Evolutionary conservation across 345 rosid genomes (phyloP).

Genomic region (Pelargonium nanum): DNA sequence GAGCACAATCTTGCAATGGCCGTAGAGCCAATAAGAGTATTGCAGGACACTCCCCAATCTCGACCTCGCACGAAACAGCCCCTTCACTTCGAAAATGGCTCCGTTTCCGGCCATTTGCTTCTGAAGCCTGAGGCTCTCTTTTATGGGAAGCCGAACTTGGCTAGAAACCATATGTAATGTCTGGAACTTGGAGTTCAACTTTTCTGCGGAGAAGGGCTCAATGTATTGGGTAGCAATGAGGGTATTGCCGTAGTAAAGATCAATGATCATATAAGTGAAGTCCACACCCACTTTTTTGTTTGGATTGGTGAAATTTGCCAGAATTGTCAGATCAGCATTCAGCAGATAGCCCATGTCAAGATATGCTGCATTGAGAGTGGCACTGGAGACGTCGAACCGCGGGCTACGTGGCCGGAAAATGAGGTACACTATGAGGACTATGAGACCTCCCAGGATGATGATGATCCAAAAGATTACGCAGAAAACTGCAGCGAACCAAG

Average conservation of each 20-base stretch:
- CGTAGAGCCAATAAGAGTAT: slow-evolving; percentile 63
- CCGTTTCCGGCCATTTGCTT: slow-evolving; percentile 41
- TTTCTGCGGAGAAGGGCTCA: slow-evolving; percentile 56
- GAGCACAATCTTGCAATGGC: slow-evolving; percentile 41
- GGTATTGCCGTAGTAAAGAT: slow-evolving; percentile 52
- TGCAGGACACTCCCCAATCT: slow-evolving; percentile 44
- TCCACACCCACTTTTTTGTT: slow-evolving; percentile 65
- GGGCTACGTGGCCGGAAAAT: slow-evolving; percentile 69
- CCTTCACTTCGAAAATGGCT: slow-evolving; percentile 45
- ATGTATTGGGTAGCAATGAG: slow-evolving; percentile 56
- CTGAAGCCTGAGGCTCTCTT: slow-evolving; percentile 37
- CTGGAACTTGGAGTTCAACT: slow-evolving; percentile 28
- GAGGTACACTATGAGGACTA: slow-evolving; percentile 63
- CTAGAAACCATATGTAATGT: slow-evolving; percentile 55
- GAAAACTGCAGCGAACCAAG: slow-evolving; percentile 40
- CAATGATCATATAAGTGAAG: slow-evolving; percentile 51
- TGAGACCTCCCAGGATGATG: slow-evolving; percentile 49
- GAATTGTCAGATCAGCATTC: slow-evolving; percentile 55
- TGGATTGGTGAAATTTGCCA: slow-evolving; percentile 81
- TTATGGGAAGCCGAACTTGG: slow-evolving; percentile 51
- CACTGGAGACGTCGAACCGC: slow-evolving; percentile 45
- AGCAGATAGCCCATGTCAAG: slow-evolving; percentile 56
- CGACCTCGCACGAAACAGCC: slow-evolving; percentile 57
- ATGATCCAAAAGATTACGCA: slow-evolving; percentile 52
- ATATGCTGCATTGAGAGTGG: slow-evolving; percentile 63